Conservation (phyloP, 495 filamentous ascomycete species). For the Trichoderma reesei region DNA sequence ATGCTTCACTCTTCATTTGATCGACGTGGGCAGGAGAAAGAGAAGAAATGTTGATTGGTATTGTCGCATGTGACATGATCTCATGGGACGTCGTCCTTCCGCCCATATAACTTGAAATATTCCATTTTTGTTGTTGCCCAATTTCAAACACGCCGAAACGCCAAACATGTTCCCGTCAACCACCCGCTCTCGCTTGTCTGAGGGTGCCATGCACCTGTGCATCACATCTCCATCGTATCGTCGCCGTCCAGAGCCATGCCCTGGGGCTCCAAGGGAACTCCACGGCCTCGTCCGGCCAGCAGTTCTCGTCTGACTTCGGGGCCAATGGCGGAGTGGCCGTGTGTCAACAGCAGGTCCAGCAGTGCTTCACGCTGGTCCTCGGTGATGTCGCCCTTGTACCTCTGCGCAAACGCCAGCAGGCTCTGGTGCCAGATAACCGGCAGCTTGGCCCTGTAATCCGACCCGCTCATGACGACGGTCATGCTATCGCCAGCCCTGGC, state of each 20-base stretch:
- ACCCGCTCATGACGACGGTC: constrained; percentile 27
- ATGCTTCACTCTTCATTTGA: background rate
- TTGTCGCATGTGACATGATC: background rate
- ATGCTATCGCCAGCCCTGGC: constrained; percentile 33
- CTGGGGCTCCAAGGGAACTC: constrained; percentile 52
- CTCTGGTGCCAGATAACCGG: constrained; percentile 85
- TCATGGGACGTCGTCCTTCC: background rate
- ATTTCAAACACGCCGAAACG: constrained; percentile 9
- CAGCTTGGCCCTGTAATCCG: constrained; percentile 43
- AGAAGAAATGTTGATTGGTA: background rate
- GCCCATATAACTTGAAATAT: constrained; percentile 2
- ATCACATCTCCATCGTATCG: constrained; percentile 73
- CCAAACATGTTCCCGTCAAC: constrained; percentile 2
- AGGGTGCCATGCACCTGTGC: constrained; percentile 19
- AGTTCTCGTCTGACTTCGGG: constrained; percentile 88
- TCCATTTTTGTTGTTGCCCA: background rate
- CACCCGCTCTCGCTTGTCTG: background rate
- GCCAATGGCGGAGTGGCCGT: constrained; percentile 81
- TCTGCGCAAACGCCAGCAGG: constrained; percentile 81
- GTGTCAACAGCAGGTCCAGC: constrained; percentile 74
- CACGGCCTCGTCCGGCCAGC: constrained; percentile 78
- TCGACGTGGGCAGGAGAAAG: background rate
- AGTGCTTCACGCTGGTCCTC: constrained; percentile 64
- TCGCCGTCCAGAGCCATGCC: constrained; percentile 55
- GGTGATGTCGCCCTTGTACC: constrained; percentile 74